phyloP scores from a whole-genome alignment of 768 basidiomycete genomes.

The Thelephora aurantiotincta region DNA sequence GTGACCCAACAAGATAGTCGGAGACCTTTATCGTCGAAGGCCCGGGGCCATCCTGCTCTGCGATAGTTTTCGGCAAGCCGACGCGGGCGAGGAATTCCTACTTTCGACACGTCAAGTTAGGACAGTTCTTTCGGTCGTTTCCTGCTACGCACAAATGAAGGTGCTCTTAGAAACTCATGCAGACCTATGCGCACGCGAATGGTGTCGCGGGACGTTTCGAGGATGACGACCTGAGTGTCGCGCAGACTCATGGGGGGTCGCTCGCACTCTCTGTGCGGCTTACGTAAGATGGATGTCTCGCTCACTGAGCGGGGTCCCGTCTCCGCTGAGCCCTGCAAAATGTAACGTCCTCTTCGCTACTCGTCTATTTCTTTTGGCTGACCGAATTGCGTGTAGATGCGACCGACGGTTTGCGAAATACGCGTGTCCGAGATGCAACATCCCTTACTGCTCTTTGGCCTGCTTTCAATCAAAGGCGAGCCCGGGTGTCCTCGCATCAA shows the following conservation, averaged over 20 bases:
- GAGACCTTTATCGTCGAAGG: conserved; percentile 29
- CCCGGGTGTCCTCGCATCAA: conserved; percentile 2
- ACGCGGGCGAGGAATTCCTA: conserved; percentile 76
- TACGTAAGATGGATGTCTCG: too few relatives aligned
- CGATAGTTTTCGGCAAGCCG: conserved; percentile 38
- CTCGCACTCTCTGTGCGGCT: too few relatives aligned
- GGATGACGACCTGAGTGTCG: conserved; percentile 66
- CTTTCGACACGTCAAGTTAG: not conserved
- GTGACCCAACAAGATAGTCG: conserved; percentile 73
- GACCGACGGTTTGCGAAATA: conserved; percentile 65
- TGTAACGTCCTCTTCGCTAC: too few relatives aligned
- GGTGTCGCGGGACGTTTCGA: conserved; percentile 61
- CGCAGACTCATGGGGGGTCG: conserved; percentile 26
- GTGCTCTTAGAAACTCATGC: conserved; percentile 62
- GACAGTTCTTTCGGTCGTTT: conserved; percentile 1
- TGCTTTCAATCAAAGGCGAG: conserved; percentile 69
- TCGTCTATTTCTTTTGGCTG: too few relatives aligned
- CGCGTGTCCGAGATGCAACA: conserved; percentile 71
- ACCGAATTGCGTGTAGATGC: conserved; percentile 32
- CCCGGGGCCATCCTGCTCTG: conserved; percentile 20
- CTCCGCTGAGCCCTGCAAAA: too few relatives aligned
- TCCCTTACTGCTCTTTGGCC: conserved; percentile 63
- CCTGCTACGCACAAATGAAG: conserved; percentile 50
- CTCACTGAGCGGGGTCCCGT: too few relatives aligned
- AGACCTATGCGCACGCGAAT: conserved; percentile 71